Base-by-base conservation (phyloP, 768 basidiomycete genomes). In the Aureoboletus auriporus region DNA sequence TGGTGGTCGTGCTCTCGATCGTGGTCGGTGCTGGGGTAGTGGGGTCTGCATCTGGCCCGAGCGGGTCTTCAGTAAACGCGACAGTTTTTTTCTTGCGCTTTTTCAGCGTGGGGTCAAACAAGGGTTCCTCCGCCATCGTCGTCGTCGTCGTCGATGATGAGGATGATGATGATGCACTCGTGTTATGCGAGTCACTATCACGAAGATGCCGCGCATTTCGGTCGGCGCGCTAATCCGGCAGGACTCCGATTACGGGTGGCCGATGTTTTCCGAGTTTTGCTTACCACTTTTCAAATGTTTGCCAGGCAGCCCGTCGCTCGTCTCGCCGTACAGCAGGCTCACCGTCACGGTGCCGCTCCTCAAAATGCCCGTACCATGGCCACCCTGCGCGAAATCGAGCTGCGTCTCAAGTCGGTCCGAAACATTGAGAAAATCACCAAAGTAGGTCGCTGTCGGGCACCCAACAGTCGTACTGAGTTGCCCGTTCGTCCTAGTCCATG, bases 391-490 rank as follows among this genome's bases (percentile, higher is more conserved):
- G 95, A 99, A 75, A 89, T 99, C 65, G 95, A 99, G 77, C 71
- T 91, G 69, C 86, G 95, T 61, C 80, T 90, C 72, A 91, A 95
- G 83, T 96, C 93, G 40, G 95, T 97, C 64, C 79, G 80, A 70
- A 96, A 96, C 76, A 95, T 95, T 68, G 92, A 96, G 81, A 98
- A 98, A 89, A 97, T 99, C 76, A 97, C 95, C 52, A 95, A 96
- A 78, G 94, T 92, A 55, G 55, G 79, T 59, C 51, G 42, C 30
- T 27, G 53, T 43, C 33, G 44, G 46, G 17, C 29, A 20, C 29
- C 17, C 27, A 16, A 39, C 37, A 8, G 11, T 1, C 29, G 39
- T 27, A 42, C 47, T 53, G 42, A 41, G 52, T 39, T 8, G 41
- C 13, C n/a, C 50, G 46, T 35, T 14, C 31, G 39, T 33, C 64